A percentile compares a stretch with the other conserved stretches of the same genome.
These are phyloP conservation scores for Fusarium sp. DNA, from an alignment of 2,329 filamentous ascomycete species.

Conservation along the genomic window DNA sequence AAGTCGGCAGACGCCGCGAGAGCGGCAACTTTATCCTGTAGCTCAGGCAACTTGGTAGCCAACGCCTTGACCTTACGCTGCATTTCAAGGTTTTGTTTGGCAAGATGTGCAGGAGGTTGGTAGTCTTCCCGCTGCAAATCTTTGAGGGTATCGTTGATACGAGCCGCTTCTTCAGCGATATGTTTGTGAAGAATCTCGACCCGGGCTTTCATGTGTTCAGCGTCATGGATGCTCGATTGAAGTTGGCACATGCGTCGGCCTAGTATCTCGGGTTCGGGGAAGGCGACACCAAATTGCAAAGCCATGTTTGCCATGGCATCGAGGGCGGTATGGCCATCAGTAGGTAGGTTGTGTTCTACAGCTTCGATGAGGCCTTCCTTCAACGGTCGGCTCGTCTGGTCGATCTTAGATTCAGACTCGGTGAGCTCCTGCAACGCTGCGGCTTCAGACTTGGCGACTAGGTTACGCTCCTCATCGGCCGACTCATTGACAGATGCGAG, in stretches of 20 bases:
- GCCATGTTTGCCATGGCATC: constrained; percentile 69
- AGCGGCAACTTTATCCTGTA: constrained; percentile 63
- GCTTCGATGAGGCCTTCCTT: constrained; percentile 62
- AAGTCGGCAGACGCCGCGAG: constrained; percentile 53
- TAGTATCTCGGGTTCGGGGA: constrained; percentile 63
- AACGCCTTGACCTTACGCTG: constrained; percentile 78
- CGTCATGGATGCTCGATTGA: constrained; percentile 65
- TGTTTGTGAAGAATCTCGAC: constrained; percentile 69
- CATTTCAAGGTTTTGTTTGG: constrained; percentile 79
- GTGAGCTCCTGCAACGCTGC: constrained; percentile 68
- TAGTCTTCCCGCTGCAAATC: constrained; percentile 63
- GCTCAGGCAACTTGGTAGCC: constrained; percentile 74
- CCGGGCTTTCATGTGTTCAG: constrained; percentile 68
- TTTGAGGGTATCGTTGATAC: constrained; percentile 56
- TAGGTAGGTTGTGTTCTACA: constrained; percentile 66
- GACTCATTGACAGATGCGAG: constrained; percentile 82
- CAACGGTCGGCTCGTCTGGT: constrained; percentile 48
- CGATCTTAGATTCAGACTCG: constrained; percentile 34
- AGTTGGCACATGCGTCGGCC: constrained; percentile 67
- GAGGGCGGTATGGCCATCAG: constrained; percentile 68
- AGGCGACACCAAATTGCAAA: constrained; percentile 63
- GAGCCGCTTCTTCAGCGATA: constrained; percentile 64
- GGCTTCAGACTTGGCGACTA: constrained; percentile 70
- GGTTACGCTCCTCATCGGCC: constrained; percentile 76
- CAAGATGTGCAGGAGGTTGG: constrained; percentile 69